phyloP scores from a whole-genome alignment of 768 basidiomycete genomes.

The Hericium coralloides region DNA sequence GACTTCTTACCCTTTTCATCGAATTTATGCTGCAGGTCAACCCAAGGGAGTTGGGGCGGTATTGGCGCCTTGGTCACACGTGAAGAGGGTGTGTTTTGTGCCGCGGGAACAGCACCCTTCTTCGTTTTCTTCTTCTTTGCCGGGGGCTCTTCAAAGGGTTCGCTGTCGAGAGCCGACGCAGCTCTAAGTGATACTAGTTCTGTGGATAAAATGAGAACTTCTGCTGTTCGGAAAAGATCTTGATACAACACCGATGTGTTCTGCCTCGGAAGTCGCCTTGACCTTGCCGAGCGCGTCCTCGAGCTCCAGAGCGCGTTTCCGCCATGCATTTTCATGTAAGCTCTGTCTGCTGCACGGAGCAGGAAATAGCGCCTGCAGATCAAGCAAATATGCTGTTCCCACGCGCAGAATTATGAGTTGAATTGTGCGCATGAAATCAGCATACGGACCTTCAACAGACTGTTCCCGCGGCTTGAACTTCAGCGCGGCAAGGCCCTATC shows the following conservation, averaged over 20 bases:
- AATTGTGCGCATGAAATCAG: background rate
- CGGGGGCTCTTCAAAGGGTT: background rate
- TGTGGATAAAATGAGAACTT: background rate
- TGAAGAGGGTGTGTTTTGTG: background rate
- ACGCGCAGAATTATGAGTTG: too few relatives aligned
- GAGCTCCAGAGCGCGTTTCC: slow-evolving; percentile 2
- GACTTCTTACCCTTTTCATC: background rate
- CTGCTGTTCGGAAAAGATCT: background rate
- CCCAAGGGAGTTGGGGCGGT: background rate
- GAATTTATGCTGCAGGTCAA: background rate
- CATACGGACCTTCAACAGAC: background rate
- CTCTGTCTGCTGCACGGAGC: background rate
- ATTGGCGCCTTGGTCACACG: background rate
- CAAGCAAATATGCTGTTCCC: slow-evolving; percentile 3
- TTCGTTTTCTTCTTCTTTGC: background rate
- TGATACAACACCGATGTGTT: slow-evolving; percentile 1
- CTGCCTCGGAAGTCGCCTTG: background rate
- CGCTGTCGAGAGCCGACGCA: background rate
- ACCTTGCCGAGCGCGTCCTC: slow-evolving; percentile 2
- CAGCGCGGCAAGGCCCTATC: background rate
- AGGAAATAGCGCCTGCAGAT: slow-evolving; percentile 1
- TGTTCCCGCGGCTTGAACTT: background rate
- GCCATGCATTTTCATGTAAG: slow-evolving; percentile 7
- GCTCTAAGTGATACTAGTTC: background rate
- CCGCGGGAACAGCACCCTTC: background rate